Percentiles rank a stretch among this genome's conserved stretches.
Evolutionary conservation across 805 yeast genomes (phyloP).

Genomic region (Zygoascus ofunaensis): DNA sequence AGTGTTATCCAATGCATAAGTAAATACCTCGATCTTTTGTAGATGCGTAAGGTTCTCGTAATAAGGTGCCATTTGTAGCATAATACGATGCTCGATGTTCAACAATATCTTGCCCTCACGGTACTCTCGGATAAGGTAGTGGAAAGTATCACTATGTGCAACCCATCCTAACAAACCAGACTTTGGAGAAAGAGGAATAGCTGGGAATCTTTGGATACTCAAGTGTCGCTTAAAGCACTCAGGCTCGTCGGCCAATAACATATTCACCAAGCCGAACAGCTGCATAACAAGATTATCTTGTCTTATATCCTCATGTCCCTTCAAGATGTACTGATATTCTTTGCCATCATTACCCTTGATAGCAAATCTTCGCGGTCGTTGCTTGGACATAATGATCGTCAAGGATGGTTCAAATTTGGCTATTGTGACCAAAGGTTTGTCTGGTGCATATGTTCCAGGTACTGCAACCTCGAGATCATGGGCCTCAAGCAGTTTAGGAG

Average conservation of each 20-base stretch:
- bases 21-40: slow-evolving; percentile 93
- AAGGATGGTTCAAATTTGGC: slow-evolving; percentile 71
- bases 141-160: slow-evolving; percentile 94
- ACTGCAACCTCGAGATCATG: slow-evolving; percentile 76
- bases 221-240: slow-evolving; percentile 95
- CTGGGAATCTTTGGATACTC: slow-evolving; percentile 85
- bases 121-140: slow-evolving; percentile 81
- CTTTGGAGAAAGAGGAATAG: slow-evolving; percentile 92
- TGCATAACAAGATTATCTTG: slow-evolving; percentile 98
- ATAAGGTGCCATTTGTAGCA: slow-evolving; percentile 97
- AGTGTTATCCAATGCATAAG: slow-evolving; percentile 90
- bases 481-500: slow-evolving; percentile 78
- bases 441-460: slow-evolving; percentile 88
- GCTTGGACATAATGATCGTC: slow-evolving; percentile 86
- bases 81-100: slow-evolving; percentile 89
- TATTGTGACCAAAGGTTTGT: slow-evolving; percentile 67
- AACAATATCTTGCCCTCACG: slow-evolving; percentile 83
- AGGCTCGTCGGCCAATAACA: slow-evolving; percentile 77
- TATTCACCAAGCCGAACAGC: slow-evolving; percentile 88
- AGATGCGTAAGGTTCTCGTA: slow-evolving; percentile 81
- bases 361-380: slow-evolving; percentile 80
- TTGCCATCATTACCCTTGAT: slow-evolving; percentile 87
- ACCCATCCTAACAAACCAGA: slow-evolving; percentile 98
- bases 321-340: slow-evolving; percentile 69
- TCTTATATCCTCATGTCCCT: slow-evolving; percentile 96